Base-by-base conservation (phyloP, 495 filamentous ascomycete species). In the Aspergillus sclerotioniger region DNA sequence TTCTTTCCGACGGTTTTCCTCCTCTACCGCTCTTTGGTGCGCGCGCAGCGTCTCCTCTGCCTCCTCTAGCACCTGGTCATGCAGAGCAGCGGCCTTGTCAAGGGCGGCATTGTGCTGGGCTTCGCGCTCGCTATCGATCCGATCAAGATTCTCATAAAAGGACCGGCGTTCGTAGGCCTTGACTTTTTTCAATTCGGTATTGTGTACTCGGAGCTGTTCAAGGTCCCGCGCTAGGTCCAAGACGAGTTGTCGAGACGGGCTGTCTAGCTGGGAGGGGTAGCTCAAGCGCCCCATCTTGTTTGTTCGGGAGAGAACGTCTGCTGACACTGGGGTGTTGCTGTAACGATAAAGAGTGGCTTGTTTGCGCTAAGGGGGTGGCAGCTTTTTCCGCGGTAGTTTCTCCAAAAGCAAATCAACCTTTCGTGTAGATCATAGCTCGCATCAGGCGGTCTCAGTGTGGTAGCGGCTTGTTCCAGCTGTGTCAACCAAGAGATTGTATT, bases 31-130 rank as follows among this genome's bases (percentile, higher is more conserved):
- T 25, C 69, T 65, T 21, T 71, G 60, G 44, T 78, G 69, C 10
- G 63, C 67, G 21, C 62, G 67, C 45, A 79, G 33, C 0, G 65
- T 68, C 7, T 66, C 68, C 56, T 81, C 76, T 2, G 90, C 90
- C 25, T 81, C 79, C 55, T 84, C 77, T 15, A 86, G 77, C 15
- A 92, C 76, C 13, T 80, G 78, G 1, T 87, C 81, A 62, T 91
- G 88, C 57, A 82, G 78, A 19, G 72, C 78, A 13, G 80, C 81
- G 0, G 84, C 88, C 43, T 80, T 73, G 41, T 84, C 83, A 15
- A 93, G 80, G 1, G 87, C 82, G 47, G 78, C 77, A 54, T 78
- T 78, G 57, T 90, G 86, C 6, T 74, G 60, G 4, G 69, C 73
- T 61, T 76, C 78, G 1, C 61, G 65, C 37, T 78, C 71, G 5